Evolutionary conservation across 2,329 filamentous ascomycete genomes (phyloP), one percentile per base, ranked within the genome.

Genomic region (Macrophomina phaseolina): DNA sequence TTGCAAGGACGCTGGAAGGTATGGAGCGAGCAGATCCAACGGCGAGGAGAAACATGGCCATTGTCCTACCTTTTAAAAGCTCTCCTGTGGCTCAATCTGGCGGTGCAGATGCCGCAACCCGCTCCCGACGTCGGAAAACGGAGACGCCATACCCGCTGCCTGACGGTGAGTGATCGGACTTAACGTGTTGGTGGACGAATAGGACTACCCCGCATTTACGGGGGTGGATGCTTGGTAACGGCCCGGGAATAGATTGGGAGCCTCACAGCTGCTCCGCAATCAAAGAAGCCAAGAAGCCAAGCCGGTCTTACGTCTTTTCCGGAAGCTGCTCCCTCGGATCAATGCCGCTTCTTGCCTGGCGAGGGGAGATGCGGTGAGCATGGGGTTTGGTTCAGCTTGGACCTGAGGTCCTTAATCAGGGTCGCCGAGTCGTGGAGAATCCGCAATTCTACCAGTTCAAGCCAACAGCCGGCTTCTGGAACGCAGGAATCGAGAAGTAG

Each of bases 131-230:
- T 62, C 58, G 58, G 58, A 28, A 62, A 62, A 49, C 9, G 7
- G 36, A 1, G 58, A 49, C 30, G 8, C 30, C 7, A 9, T 49
- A 36, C 5, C 56, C 56, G 56, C 9, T 23, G 5, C 7, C 36
- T 38, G 58, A 36, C 45, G 45, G 58, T 49, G 42, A 49, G n/a
- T 40, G 34, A 40, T 5, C 40, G 16, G 8, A 14, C 14, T 34
- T 28, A 14, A 34, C 42, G 9, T 16, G 30, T 1, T 53, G 28
- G 30, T 53, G 49, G 28, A 30, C 30, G 49, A 34, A 30, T 34
- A 53, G 49, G 6, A 18, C 16, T 62, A 62, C 58, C 58, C 58
- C 58, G 58, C 58, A 62, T 62, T 62, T 49, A 8, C 42, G 42
- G 46, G 45, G 58, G 11, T 42, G 40, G 55, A 32, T 32, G 38